Evolutionary conservation across 139 green algal species (phyloP).

Genomic region (Desmodesmus armatus): DNA sequence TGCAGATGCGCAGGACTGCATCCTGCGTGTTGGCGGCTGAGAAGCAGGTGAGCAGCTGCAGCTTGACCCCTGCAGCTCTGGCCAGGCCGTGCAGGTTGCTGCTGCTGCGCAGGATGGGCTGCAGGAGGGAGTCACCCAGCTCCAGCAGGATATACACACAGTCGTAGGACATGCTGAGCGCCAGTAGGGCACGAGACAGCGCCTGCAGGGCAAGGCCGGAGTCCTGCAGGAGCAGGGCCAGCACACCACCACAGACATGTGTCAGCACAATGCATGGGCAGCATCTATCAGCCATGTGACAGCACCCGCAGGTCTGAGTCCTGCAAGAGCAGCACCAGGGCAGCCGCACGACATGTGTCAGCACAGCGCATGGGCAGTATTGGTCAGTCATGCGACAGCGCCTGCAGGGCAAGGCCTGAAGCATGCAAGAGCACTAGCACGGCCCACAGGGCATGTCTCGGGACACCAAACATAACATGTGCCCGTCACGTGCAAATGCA

Average conservation of each 20-base stretch:
- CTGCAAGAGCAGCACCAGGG: background rate
- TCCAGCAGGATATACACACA: slow-evolving; percentile 1
- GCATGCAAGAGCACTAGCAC: too few species aligned
- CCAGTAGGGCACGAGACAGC: background rate
- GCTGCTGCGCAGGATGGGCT: background rate
- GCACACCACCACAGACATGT: background rate
- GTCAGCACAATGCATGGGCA: background rate
- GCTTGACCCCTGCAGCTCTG: background rate
- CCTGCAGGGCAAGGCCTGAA: background rate
- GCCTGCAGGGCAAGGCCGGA: background rate
- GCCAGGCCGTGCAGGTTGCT: background rate
- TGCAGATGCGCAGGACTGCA: background rate
- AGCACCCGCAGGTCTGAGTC: background rate
- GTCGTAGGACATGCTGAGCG: background rate
- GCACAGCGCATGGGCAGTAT: background rate
- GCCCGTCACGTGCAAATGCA: too few species aligned
- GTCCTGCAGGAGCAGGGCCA: slow-evolving; percentile 6
- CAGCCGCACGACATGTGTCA: background rate
- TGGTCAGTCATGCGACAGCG: background rate
- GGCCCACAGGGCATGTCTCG: too few species aligned
- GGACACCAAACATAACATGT: too few species aligned
- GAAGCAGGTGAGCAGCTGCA: slow-evolving; percentile 26
- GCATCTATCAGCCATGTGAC: background rate
- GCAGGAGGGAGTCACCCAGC: background rate
- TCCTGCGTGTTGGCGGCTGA: slow-evolving; percentile 25